Evolutionary conservation across 148 eudicot species (phyloP).

Genomic region (Euryodendron excelsum): DNA sequence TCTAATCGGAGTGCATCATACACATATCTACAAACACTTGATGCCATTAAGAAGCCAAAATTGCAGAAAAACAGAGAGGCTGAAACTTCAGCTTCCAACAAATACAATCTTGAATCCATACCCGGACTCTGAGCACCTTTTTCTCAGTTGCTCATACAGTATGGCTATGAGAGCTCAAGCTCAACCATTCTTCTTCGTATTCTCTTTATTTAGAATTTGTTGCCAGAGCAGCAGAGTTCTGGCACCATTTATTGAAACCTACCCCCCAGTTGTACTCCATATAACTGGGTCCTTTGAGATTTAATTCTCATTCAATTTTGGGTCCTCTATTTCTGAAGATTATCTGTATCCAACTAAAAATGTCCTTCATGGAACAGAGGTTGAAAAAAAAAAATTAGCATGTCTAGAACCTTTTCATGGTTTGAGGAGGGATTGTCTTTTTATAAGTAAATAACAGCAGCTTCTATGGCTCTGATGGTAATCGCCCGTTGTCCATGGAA

Average conservation of each 20-base stretch:
- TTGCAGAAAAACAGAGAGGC: conserved; percentile 33
- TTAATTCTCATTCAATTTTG: neutral
- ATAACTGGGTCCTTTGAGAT: neutral
- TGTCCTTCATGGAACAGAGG: neutral
- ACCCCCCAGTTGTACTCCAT: neutral
- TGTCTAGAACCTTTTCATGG: neutral
- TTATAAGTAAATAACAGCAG: neutral
- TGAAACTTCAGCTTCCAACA: too few relatives aligned
- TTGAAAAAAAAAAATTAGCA: neutral
- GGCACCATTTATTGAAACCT: conserved; percentile 4
- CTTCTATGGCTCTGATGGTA: neutral
- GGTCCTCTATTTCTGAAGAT: neutral
- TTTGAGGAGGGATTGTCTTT: neutral
- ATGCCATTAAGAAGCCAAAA: conserved; percentile 51
- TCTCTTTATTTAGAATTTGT: conserved; percentile 6
- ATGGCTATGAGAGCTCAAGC: neutral
- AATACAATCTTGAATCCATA: conserved; percentile 76
- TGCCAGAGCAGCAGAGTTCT: conserved; percentile 2
- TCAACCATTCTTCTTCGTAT: neutral
- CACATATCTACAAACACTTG: conserved; percentile 60
- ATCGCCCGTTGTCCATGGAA: neutral
- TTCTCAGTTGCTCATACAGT: conserved; percentile 21
- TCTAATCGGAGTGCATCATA: conserved; percentile 58
- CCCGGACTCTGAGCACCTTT: conserved; percentile 65
- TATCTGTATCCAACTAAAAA: neutral